Conservation (phyloP, 1,284 basidiomycete species). For the Trametes versicolor region DNA sequence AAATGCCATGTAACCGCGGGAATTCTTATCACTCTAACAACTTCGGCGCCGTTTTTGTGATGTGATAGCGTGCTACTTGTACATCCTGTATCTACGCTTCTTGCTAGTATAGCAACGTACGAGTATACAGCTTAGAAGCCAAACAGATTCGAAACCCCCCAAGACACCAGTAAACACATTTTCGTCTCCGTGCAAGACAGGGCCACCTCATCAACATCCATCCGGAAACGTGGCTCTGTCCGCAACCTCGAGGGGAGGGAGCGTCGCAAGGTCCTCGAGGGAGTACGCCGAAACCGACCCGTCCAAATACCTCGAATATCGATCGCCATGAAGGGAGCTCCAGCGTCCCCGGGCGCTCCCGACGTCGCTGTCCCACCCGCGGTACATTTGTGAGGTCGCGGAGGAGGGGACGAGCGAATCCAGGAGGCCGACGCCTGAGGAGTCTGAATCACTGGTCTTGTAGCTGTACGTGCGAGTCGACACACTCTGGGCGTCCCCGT, state of each 20-base stretch:
- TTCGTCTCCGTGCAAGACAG: too few species aligned
- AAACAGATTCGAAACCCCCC: too few species aligned
- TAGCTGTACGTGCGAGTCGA: neutral
- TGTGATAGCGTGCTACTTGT: neutral
- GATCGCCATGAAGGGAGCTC: neutral
- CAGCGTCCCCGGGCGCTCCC: neutral
- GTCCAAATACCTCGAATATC: too few species aligned
- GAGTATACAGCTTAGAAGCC: neutral
- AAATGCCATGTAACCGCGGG: too few species aligned
- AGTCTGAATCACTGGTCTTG: neutral
- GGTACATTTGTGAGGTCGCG: slow-evolving; percentile 3
- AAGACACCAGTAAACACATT: too few species aligned
- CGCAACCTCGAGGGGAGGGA: neutral
- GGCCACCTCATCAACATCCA: neutral
- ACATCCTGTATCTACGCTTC: neutral
- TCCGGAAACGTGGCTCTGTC: neutral
- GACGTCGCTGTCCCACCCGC: neutral
- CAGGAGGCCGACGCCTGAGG: neutral
- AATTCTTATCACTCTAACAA: too few species aligned
- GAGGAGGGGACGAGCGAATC: neutral
- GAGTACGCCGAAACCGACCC: too few species aligned
- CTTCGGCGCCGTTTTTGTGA: too few species aligned
- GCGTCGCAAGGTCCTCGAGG: neutral
- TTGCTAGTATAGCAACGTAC: neutral
- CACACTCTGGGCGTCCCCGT: neutral